phyloP scores from a whole-genome alignment of 2,329 filamentous ascomycete species.

The Chaetomium strumarium region DNA sequence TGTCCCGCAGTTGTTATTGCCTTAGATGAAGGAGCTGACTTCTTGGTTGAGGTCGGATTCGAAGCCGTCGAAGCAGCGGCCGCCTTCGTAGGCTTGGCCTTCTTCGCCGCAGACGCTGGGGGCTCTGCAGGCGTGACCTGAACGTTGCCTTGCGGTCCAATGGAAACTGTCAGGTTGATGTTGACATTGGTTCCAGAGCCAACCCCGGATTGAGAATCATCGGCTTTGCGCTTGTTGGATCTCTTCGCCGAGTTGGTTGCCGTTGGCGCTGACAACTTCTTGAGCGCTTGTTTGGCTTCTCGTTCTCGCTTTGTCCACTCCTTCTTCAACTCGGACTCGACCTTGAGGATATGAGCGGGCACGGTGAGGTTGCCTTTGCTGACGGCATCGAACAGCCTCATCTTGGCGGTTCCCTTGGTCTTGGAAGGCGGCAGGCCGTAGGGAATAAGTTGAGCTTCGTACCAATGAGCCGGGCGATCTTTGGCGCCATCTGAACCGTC shows the following conservation, averaged over 20 bases:
- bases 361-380: conserved; percentile 43
- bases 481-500: conserved; percentile 34
- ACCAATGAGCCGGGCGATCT: conserved; percentile 55
- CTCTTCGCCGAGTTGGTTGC: background rate
- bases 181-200: conserved; percentile 12
- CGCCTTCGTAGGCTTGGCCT: conserved; percentile 10
- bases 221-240: conserved; percentile 22
- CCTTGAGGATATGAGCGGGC: conserved; percentile 40
- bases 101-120: conserved; percentile 13
- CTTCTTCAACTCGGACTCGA: conserved; percentile 52
- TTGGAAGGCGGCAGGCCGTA: conserved; percentile 54
- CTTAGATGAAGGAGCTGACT: no score
- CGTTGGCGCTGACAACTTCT: conserved; percentile 5
- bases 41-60: background rate
- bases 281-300: conserved; percentile 36
- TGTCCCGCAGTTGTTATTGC: background rate
- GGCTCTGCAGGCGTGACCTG: conserved; percentile 4
- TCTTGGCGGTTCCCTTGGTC: conserved; percentile 52
- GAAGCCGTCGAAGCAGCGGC: background rate
- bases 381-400: conserved; percentile 53
- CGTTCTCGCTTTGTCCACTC: conserved; percentile 48
- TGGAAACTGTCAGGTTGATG: conserved; percentile 15
- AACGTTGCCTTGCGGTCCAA: conserved; percentile 12
- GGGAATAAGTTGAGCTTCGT: conserved; percentile 56
- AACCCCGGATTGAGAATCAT: conserved; percentile 24